phyloP scores from a whole-genome alignment of 148 eudicot species.

The Vaccinium vitisidaea region DNA sequence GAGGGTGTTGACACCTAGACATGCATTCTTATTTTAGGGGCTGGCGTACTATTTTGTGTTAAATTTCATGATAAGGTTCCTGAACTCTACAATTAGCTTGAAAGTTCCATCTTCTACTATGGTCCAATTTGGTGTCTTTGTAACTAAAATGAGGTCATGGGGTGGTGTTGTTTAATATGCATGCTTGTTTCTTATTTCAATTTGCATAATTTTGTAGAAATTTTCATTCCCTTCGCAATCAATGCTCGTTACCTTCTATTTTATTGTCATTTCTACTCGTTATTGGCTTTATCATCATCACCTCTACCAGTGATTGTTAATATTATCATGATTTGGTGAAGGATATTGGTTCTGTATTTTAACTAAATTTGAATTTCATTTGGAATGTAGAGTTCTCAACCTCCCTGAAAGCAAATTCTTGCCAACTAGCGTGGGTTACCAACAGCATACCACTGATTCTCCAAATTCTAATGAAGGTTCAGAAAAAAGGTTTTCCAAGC shows the following conservation, averaged over 20 bases:
- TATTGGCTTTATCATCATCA: neutral
- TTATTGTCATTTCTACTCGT: neutral
- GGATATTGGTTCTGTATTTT: slow-evolving; percentile 8
- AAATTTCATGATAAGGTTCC: neutral
- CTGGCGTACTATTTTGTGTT: neutral
- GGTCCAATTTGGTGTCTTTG: neutral
- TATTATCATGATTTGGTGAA: neutral
- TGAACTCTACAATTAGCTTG: neutral
- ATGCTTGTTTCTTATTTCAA: neutral
- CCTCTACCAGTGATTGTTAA: neutral
- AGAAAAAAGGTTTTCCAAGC: slow-evolving; percentile 39
- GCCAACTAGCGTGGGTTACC: slow-evolving; percentile 32
- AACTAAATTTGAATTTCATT: neutral
- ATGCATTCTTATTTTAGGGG: neutral
- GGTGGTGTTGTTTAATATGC: neutral
- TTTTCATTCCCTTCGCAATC: neutral
- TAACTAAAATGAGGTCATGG: neutral
- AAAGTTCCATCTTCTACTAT: neutral
- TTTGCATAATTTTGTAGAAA: neutral
- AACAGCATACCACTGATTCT: slow-evolving; percentile 36
- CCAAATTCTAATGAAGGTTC: slow-evolving; percentile 41
- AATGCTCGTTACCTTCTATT: neutral
- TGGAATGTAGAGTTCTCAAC: slow-evolving; percentile 55
- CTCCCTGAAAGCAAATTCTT: slow-evolving; percentile 71
- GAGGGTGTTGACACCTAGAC: neutral